phyloP scores from a whole-genome alignment of 2,329 filamentous ascomycete genomes.

The Periconia digitata region DNA sequence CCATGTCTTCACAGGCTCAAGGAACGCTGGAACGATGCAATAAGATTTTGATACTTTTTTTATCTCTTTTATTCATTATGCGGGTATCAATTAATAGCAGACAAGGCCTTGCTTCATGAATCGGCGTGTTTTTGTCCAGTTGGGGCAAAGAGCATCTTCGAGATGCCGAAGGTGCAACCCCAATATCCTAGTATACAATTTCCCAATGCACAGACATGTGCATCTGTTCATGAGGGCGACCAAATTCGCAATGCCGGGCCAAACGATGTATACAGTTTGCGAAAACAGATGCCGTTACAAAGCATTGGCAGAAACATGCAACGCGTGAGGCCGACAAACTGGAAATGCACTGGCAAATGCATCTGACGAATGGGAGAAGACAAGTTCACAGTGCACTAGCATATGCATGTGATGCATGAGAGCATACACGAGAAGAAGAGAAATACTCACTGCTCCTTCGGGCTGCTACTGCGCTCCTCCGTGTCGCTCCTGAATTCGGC shows the following conservation, averaged over 20 bases:
- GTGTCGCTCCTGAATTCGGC: constrained; percentile 63
- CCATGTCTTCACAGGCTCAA: neutral
- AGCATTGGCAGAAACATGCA: neutral
- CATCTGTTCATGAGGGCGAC: no score
- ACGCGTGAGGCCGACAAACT: neutral
- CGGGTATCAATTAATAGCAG: constrained; percentile 4
- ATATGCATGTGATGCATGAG: no score
- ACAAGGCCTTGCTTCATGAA: neutral
- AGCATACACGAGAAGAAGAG: neutral
- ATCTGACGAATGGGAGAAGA: neutral
- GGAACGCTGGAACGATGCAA: neutral
- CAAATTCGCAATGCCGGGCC: no score
- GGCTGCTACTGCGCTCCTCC: constrained; percentile 13
- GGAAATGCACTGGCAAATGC: no score
- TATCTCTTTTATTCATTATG: constrained; percentile 1
- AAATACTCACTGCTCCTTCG: neutral
- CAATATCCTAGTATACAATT: constrained; percentile 1
- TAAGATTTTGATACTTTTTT: neutral
- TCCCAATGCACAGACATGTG: no score
- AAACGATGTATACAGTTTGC: no score
- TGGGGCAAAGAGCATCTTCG: neutral
- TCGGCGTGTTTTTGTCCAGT: neutral
- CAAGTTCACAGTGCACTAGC: no score
- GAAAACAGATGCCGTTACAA: neutral
- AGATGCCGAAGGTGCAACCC: constrained; percentile 9